These are phyloP conservation scores for Solanum etuberosum DNA, from an alignment of 257 asterid species.

Conservation along the genomic window DNA sequence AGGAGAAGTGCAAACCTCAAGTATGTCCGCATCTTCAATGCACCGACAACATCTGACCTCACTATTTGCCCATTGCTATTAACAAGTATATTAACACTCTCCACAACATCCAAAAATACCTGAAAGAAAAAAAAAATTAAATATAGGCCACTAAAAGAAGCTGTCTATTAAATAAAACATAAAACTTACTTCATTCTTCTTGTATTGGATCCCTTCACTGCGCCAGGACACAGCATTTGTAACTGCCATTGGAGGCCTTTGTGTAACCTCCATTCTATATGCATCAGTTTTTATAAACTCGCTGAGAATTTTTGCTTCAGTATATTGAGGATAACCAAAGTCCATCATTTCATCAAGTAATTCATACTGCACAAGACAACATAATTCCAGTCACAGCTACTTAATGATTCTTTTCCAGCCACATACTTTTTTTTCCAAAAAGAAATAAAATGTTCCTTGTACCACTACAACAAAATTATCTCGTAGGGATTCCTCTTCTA, in stretches of 20 bases:
- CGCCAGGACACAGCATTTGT: conserved; percentile 99
- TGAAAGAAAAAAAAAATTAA: conserved; percentile 24
- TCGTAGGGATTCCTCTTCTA: conserved; percentile 96
- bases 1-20: conserved; percentile 56
- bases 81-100: conserved; percentile 96
- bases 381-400: background rate
- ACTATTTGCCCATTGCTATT: conserved; percentile 96
- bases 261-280: conserved; percentile 94
- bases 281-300: conserved; percentile 99
- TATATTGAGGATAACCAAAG: conserved; percentile 96
- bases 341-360: conserved; percentile 99
- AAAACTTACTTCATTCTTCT: conserved; percentile 79
- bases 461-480: conserved; percentile 99
- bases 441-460: conserved; percentile 12
- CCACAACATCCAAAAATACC: conserved; percentile 99
- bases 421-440: background rate
- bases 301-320: conserved; percentile 97
- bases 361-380: conserved; percentile 55
- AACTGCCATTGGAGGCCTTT: conserved; percentile 99
- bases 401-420: background rate
- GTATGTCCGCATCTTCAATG: conserved; percentile 94
- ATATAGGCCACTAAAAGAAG: background rate
- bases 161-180: background rate
- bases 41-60: conserved; percentile 97
- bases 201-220: conserved; percentile 95